Base-by-base conservation (phyloP, 2,329 filamentous ascomycete genomes). In the Trichoderma koningii region DNA sequence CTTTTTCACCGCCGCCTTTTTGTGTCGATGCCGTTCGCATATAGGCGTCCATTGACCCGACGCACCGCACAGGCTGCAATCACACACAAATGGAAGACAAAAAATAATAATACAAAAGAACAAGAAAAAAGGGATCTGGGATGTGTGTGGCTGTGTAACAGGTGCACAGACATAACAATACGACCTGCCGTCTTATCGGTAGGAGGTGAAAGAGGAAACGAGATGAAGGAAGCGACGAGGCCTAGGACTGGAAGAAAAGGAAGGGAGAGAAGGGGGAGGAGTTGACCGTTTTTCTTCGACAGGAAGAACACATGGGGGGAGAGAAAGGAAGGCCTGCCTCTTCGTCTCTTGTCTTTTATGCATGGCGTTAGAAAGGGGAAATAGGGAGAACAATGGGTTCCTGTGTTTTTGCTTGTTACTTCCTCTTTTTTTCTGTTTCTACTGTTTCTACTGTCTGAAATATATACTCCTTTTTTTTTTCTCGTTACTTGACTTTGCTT, bases 351-450 rank as follows among this genome's bases (percentile, higher is more conserved):
- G 10, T 38, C 34, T 38, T 38, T 38, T 38, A 38, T 38, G 73
- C 72, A 71, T 70, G 74, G 72, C 74, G 75, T 76, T 76, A 68
- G 71, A 69, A 68, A 72, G 68, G 62, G 61, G 28, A 30, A 59
- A 63, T 38, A 34, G 26, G 66, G 66, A 69, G 66, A 67, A 68
- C 67, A 21, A 41, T 57, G 67, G 45, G 56, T n/a, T 26, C 69
- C 68, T 66, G 66, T 70, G 65, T 34, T 67, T 69, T 59, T 70
- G 66, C 53, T 68, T 67, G 56, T 66, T 65, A 38, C 56, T 68
- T 66, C 59, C 47, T 67, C 66, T n/a, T 66, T 71, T 70, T 66
- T 55, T 69, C 66, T 51, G 67, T 28, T 66, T 57, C 55, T 71
- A 70, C 66, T 51, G 41, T 38, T 26, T 4, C 12, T 14, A 38